phyloP scores from a whole-genome alignment of 2,329 filamentous ascomycete species.

The Arthrobotrys entomopaga region DNA sequence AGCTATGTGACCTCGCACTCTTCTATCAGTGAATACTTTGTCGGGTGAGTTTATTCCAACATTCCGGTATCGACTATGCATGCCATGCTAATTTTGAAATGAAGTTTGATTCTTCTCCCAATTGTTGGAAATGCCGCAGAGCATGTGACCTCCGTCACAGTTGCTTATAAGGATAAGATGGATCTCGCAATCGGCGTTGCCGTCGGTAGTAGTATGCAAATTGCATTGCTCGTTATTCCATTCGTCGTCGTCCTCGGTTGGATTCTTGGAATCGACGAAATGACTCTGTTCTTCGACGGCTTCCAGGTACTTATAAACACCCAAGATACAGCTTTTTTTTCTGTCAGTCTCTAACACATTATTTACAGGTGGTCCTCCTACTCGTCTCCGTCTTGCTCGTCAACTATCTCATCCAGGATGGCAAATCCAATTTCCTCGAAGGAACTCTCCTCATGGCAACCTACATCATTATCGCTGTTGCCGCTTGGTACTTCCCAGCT shows the following conservation, averaged over 20 bases:
- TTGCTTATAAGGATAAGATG: slow-evolving; percentile 70
- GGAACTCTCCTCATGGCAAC: slow-evolving; percentile 79
- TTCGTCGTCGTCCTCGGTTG: slow-evolving; percentile 69
- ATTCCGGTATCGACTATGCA: background rate
- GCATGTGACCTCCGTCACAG: slow-evolving; percentile 68
- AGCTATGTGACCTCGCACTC: slow-evolving; percentile 67
- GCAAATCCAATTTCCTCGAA: slow-evolving; percentile 84
- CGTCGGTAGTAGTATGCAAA: slow-evolving; percentile 68
- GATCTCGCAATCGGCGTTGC: slow-evolving; percentile 69
- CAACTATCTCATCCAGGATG: slow-evolving; percentile 86
- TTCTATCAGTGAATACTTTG: slow-evolving; percentile 68
- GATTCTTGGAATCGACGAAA: slow-evolving; percentile 64
- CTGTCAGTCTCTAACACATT: slow-evolving; percentile 70
- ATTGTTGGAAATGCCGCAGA: slow-evolving; percentile 70
- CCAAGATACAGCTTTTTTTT: slow-evolving; percentile 62
- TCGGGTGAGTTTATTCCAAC: slow-evolving; percentile 60
- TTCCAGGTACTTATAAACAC: slow-evolving; percentile 77
- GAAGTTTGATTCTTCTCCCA: slow-evolving; percentile 67
- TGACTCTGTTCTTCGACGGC: slow-evolving; percentile 82
- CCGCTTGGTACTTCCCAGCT: slow-evolving; percentile 67
- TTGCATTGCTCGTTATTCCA: slow-evolving; percentile 69
- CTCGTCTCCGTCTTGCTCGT: slow-evolving; percentile 86
- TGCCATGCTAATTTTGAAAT: background rate
- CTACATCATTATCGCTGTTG: slow-evolving; percentile 80
- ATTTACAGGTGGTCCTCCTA: slow-evolving; percentile 85